Conservation (phyloP, 2,329 filamentous ascomycete species). For the Cytospora piceicola region DNA sequence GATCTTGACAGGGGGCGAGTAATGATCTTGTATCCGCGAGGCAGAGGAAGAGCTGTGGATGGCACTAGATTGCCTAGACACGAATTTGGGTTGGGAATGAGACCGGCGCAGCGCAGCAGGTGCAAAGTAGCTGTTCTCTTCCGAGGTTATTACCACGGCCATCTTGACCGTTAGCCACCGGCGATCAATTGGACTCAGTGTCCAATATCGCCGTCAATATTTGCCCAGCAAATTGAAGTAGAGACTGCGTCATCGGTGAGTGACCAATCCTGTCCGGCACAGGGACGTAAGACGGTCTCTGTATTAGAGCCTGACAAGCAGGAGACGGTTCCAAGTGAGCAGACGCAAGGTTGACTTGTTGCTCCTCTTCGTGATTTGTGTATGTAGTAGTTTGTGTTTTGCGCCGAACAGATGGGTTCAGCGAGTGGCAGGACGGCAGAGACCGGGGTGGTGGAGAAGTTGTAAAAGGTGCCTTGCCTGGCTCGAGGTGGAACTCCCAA, state of each 20-base stretch:
- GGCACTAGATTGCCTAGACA: conserved; percentile 43
- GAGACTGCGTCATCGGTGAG: conserved; percentile 35
- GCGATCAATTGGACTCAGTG: conserved; percentile 33
- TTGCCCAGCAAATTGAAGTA: conserved; percentile 19
- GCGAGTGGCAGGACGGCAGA: conserved; percentile 6
- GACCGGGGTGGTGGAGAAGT: conserved; percentile 20
- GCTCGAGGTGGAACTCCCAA: conserved; percentile 20
- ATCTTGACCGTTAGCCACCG: conserved; percentile 42
- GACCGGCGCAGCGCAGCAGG: conserved; percentile 60
- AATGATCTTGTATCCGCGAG: conserved; percentile 52
- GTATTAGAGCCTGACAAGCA: conserved; percentile 1
- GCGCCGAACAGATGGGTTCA: conserved; percentile 13
- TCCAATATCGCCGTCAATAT: conserved; percentile 38
- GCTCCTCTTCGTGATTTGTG: conserved; percentile 11
- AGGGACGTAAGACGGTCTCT: conserved; percentile 9
- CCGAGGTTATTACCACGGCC: conserved; percentile 60
- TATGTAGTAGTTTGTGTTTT: conserved; percentile 13
- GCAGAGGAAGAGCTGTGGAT: conserved; percentile 53
- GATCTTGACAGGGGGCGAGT: conserved; percentile 46
- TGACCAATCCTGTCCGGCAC: conserved; percentile 23
- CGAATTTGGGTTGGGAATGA: conserved; percentile 63
- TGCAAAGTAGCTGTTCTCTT: conserved; percentile 62
- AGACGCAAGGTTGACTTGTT: conserved; percentile 8
- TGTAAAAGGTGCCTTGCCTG: conserved; percentile 25
- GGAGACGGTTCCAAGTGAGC: background rate